phyloP scores from a whole-genome alignment of 805 yeast species.

The Cyberlindnera suaveolens region DNA sequence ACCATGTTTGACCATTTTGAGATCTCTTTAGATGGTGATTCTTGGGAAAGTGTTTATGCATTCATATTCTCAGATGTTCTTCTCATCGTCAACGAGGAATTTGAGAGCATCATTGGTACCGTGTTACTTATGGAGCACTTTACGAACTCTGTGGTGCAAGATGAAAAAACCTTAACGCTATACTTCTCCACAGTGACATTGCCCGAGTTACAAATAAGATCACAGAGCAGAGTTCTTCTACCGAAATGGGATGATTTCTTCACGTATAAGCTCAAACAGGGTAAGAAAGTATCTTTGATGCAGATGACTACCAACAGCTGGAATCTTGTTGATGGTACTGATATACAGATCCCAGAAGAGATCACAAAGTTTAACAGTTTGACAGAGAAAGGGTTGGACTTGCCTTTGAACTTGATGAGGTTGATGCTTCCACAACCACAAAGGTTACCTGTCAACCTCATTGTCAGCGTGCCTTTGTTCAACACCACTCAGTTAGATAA shows the following conservation, averaged over 20 bases:
- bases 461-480: slow-evolving; percentile 36
- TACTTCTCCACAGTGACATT: slow-evolving; percentile 34
- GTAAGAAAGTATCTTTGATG: slow-evolving; percentile 27
- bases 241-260: slow-evolving; percentile 37
- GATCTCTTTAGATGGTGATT: slow-evolving; percentile 36
- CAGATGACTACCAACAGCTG: slow-evolving; percentile 49
- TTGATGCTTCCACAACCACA: slow-evolving; percentile 37
- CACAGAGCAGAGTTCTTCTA: slow-evolving; percentile 26
- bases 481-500: slow-evolving; percentile 26
- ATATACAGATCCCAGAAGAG: slow-evolving; percentile 32
- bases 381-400: slow-evolving; percentile 31
- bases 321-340: slow-evolving; percentile 30
- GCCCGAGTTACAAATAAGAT: slow-evolving; percentile 37
- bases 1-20: slow-evolving; percentile 36
- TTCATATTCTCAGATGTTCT: slow-evolving; percentile 30
- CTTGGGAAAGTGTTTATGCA: slow-evolving; percentile 34
- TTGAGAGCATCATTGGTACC: slow-evolving; percentile 33
- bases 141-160: slow-evolving; percentile 22
- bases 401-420: slow-evolving; percentile 34
- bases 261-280: slow-evolving; percentile 5
- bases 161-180: slow-evolving; percentile 26
- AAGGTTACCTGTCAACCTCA: slow-evolving; percentile 32
- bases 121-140: slow-evolving; percentile 33
- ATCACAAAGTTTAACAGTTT: slow-evolving; percentile 32
- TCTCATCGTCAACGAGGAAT: slow-evolving; percentile 21